Percentiles rank a stretch among this genome's conserved stretches.
phyloP scores from a whole-genome alignment of 176 grass and related monocot species.

The Oryza punctata region DNA sequence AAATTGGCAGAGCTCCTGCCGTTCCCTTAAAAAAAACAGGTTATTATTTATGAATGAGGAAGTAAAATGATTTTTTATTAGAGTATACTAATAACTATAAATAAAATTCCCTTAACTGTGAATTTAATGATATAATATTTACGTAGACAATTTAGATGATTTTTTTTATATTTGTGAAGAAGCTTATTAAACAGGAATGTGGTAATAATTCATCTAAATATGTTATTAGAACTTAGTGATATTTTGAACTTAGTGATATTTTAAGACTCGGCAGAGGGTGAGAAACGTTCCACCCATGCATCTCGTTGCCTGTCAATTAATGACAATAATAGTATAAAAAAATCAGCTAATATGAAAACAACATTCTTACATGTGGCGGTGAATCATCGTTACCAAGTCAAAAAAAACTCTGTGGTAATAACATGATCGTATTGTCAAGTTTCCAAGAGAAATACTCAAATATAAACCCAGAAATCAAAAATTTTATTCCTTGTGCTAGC shows the following conservation, averaged over 20 bases:
- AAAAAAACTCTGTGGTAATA: not conserved
- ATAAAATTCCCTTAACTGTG: too few relatives aligned
- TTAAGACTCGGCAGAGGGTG: not conserved
- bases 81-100: too few relatives aligned
- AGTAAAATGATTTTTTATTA: too few relatives aligned
- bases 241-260: too few relatives aligned
- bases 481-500: not conserved
- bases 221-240: too few relatives aligned
- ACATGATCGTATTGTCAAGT: not conserved
- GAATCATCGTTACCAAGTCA: not conserved
- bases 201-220: not conserved
- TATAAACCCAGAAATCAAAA: not conserved
- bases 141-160: not conserved
- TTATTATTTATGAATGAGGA: too few relatives aligned
- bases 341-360: not conserved
- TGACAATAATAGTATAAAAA: not conserved
- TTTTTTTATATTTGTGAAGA: too few relatives aligned
- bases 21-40: too few relatives aligned
- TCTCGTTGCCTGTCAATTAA: not conserved
- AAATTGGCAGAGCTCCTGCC: too few relatives aligned
- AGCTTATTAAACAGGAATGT: too few relatives aligned
- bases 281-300: not conserved
- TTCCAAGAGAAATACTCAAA: not conserved
- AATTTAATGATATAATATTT: not conserved
- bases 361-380: not conserved